Base-by-base conservation (phyloP, 805 yeast species). In the Candida wancherniae region DNA sequence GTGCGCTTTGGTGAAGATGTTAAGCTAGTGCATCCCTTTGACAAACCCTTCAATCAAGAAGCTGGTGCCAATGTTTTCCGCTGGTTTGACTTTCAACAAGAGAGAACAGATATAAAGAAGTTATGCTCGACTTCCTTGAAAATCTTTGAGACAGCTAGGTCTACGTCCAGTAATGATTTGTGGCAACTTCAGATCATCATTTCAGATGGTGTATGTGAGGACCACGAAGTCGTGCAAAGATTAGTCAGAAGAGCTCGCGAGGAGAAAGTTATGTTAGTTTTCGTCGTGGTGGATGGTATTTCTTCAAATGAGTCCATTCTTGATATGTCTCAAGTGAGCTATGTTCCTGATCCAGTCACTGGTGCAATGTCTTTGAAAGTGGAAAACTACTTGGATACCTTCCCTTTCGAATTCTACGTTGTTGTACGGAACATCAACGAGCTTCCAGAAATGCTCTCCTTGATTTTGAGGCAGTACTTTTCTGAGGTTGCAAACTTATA, bases 131-230 rank as follows among this genome's bases (percentile, higher is more conserved):
- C 75, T 48, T 84, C 96, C 4, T 69, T 92, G 36, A 69, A 71
- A 31, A 72, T 85, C 21, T 90, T 92, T 56, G 75, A 72, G 29
- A 75, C 76, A 37, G 76, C 82, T 4, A 51, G 69, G 26, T 53
- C 66, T 4, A 51, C 66, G 0, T 58, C 65, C 9, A 61, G 57
- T 43, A 50, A 64, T 23, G 95, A 85, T 39, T 69, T 85, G 53
- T 92, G 97, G 96, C 95, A 86, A 59, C 68, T 92, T 43, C 86
- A 94, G 55, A 86, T 92, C 34, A 82, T 92, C 37, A 71, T 92
- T 19, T 86, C 96, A 2, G 99, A 92, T 63, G 99, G 99, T 60
- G 85, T 92, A 28, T 87, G 97, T 53, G 99, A 92, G 57, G 94
- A 88, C 55, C 98, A 92, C 55, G 87, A 72, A 18, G 76, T 82